These are phyloP conservation scores for Williopsis jadinii DNA, from an alignment of 1,139 yeast species.

Conservation along the genomic window DNA sequence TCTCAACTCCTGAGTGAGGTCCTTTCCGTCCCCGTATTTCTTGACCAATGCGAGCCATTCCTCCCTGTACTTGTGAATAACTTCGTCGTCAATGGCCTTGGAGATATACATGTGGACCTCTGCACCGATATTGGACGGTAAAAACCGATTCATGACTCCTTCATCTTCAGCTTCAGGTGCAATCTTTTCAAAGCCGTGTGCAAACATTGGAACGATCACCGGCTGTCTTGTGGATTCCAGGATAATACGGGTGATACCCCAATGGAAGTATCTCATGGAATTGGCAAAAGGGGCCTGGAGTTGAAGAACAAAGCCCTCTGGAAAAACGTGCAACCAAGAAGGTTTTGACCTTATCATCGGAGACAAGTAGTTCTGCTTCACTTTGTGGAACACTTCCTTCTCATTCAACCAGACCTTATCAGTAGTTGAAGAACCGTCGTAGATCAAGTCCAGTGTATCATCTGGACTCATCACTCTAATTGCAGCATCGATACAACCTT, in stretches of 20 bases:
- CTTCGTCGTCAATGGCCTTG: conserved; percentile 53
- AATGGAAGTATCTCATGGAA: conserved; percentile 89
- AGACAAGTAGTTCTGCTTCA: conserved; percentile 27
- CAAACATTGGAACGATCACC: conserved; percentile 80
- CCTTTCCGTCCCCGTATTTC: conserved; percentile 49
- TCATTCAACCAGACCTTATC: conserved; percentile 12
- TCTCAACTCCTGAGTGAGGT: conserved; percentile 54
- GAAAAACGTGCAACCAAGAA: conserved; percentile 92
- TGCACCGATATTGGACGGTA: conserved; percentile 64
- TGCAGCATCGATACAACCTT: conserved; percentile 87
- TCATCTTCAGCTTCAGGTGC: conserved; percentile 66
- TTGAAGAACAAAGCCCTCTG: conserved; percentile 92
- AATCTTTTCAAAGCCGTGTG: conserved; percentile 80
- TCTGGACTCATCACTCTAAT: conserved; percentile 76
- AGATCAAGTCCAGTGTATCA: conserved; percentile 56
- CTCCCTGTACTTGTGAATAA: conserved; percentile 51
- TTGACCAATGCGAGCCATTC: conserved; percentile 63
- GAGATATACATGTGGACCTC: conserved; percentile 70
- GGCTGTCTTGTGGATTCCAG: conserved; percentile 83
- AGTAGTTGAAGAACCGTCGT: conserved; percentile 19
- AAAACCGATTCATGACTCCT: conserved; percentile 43
- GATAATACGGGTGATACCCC: conserved; percentile 87
- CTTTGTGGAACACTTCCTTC: conserved; percentile 5
- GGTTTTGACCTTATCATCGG: conserved; percentile 55
- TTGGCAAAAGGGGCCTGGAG: conserved; percentile 69